A percentile compares a stretch with the other conserved stretches of the same genome.
Conservation (phyloP, 108 stramenopile genomes). For the Nitzschia sp. region DNA sequence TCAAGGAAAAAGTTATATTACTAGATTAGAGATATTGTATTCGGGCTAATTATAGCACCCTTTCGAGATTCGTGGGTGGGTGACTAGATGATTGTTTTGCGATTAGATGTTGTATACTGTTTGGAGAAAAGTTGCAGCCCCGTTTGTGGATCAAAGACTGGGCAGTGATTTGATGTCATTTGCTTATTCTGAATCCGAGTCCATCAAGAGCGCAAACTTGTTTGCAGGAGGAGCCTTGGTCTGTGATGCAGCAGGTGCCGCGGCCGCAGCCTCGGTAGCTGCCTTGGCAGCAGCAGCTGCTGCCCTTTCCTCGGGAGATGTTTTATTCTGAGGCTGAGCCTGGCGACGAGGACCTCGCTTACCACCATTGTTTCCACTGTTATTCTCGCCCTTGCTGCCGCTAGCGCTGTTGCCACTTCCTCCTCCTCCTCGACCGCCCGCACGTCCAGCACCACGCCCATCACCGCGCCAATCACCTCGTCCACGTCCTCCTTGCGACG, state of each 20-base stretch:
- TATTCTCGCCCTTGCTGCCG: conserved; percentile 1
- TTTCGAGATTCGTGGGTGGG: too few relatives aligned
- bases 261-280: conserved; percentile 3
- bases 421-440: conserved; percentile 24
- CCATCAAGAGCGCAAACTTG: conserved; percentile 49
- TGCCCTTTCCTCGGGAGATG: conserved; percentile 10
- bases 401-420: conserved; percentile 25
- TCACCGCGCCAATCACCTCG: not conserved
- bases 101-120: too few relatives aligned
- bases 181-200: conserved; percentile 49
- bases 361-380: conserved; percentile 7
- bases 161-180: too few relatives aligned
- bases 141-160: too few relatives aligned
- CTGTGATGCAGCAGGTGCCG: not conserved
- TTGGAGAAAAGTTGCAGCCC: too few relatives aligned
- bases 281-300: conserved; percentile 4
- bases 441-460: not conserved
- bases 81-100: too few relatives aligned
- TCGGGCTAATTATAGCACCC: too few relatives aligned
- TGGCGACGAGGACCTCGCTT: conserved; percentile 3
- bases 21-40: too few relatives aligned
- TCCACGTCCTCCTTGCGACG: not conserved
- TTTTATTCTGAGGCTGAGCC: conserved; percentile 9
- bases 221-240: conserved; percentile 36
- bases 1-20: too few relatives aligned